Conservation (phyloP, 805 yeast genomes). For the Wickerhamomyces strasburgensis region DNA sequence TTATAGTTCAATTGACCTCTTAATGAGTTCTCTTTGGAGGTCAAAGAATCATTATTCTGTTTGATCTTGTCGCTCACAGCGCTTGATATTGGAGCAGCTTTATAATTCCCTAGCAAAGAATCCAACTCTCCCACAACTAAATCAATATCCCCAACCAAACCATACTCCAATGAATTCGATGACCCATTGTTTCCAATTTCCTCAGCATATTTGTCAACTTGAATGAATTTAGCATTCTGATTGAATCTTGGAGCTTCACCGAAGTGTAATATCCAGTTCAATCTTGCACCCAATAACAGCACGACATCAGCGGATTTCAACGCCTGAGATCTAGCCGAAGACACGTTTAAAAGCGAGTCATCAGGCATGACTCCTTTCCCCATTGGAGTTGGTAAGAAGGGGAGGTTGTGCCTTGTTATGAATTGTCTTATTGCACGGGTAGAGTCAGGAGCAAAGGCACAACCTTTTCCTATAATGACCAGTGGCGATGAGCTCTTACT, state of each 20-base stretch:
- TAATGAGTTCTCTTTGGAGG: constrained; percentile 28
- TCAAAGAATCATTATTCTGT: constrained; percentile 30
- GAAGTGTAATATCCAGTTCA: constrained; percentile 71
- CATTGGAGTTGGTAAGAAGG: constrained; percentile 75
- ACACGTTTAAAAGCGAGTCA: constrained; percentile 39
- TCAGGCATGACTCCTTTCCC: constrained; percentile 69
- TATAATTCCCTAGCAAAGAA: constrained; percentile 24
- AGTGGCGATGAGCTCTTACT: constrained; percentile 42
- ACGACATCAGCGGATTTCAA: constrained; percentile 54
- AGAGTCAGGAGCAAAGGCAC: constrained; percentile 40
- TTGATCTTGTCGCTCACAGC: constrained; percentile 26
- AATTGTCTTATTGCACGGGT: constrained; percentile 36
- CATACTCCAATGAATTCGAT: constrained; percentile 29
- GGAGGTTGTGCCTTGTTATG: constrained; percentile 37
- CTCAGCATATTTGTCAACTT: constrained; percentile 49
- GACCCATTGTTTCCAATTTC: constrained; percentile 45
- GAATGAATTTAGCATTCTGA: constrained; percentile 44
- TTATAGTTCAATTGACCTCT: constrained; percentile 38
- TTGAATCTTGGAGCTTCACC: constrained; percentile 54
- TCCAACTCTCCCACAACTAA: constrained; percentile 35
- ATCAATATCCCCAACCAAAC: constrained; percentile 53
- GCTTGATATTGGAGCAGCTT: constrained; percentile 28
- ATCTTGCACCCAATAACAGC: constrained; percentile 56
- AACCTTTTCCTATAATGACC: constrained; percentile 63
- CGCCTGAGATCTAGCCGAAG: constrained; percentile 62